These are phyloP conservation scores for Penicillium steckii DNA, from an alignment of 495 filamentous ascomycete genomes.

Conservation along the genomic window DNA sequence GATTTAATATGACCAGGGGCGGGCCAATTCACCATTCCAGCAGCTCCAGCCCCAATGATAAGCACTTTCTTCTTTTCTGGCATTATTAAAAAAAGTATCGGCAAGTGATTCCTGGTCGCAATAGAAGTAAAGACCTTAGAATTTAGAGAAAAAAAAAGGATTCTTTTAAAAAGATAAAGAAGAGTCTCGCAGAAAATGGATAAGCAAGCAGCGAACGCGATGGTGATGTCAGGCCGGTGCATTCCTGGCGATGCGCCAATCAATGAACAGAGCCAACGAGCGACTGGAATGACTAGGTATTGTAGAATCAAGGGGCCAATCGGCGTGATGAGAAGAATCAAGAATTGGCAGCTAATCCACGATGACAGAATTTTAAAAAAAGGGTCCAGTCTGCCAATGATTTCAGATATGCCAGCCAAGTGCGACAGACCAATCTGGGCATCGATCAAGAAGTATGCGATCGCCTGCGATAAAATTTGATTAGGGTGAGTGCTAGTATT, in stretches of 20 bases:
- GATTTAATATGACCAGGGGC: not conserved
- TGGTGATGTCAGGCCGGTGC: constrained; percentile 22
- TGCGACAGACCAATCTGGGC: no score
- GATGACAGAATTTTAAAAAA: no score
- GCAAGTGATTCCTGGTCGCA: no score
- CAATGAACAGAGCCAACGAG: constrained; percentile 1
- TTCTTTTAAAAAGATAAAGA: not conserved
- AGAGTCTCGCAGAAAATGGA: not conserved
- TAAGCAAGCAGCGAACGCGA: constrained; percentile 5
- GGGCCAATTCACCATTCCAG: constrained; percentile 54
- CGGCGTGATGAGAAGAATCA: not conserved
- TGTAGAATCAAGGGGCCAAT: not conserved
- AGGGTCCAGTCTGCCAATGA: no score
- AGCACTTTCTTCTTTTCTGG: constrained; percentile 41
- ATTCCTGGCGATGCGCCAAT: constrained; percentile 21
- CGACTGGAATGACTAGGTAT: not conserved
- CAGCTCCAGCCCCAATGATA: constrained; percentile 63
- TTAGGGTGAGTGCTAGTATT: no score
- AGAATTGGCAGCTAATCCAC: not conserved
- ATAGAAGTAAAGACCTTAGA: not conserved
- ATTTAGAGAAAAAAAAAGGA: no score
- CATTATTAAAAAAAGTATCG: not conserved
- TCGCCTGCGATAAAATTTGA: no score
- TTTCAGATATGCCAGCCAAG: no score
- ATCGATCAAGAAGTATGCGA: no score